These are phyloP conservation scores for Paramecium biaurelia DNA, from an alignment of 73 alveolate genomes.

Conservation along the genomic window DNA sequence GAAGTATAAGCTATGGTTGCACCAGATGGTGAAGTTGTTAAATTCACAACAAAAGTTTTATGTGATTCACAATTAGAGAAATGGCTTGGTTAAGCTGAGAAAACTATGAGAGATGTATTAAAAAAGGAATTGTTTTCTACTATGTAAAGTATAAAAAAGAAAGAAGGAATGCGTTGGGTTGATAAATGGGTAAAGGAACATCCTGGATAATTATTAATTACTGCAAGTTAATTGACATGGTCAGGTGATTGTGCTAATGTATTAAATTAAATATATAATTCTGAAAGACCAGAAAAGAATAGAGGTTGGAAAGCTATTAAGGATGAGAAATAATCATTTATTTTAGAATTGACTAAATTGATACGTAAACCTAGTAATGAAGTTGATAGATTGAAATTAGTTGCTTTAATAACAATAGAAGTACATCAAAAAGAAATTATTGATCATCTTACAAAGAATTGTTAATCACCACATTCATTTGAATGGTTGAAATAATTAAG, in stretches of 20 bases:
- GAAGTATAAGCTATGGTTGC: slow-evolving; percentile 94
- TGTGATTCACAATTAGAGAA: slow-evolving; percentile 95
- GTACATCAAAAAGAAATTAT: slow-evolving; percentile 95
- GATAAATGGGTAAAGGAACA: slow-evolving; percentile 83
- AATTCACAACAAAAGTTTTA: slow-evolving; percentile 78
- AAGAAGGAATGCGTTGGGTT: slow-evolving; percentile 65
- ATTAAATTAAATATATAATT: slow-evolving; percentile 20
- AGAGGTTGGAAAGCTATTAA: slow-evolving; percentile 54
- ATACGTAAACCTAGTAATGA: slow-evolving; percentile 60
- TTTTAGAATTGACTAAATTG: slow-evolving; percentile 64
- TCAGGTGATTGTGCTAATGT: slow-evolving; percentile 64
- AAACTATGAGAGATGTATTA: slow-evolving; percentile 89
- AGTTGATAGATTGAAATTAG: slow-evolving; percentile 80
- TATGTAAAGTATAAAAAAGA: slow-evolving; percentile 50
- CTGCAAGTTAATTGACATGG: slow-evolving; percentile 86
- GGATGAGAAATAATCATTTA: slow-evolving; percentile 52
- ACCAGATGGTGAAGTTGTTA: slow-evolving; percentile 92
- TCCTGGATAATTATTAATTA: slow-evolving; percentile 86
- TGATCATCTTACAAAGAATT: slow-evolving; percentile 68
- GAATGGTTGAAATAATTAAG: slow-evolving; percentile 95
- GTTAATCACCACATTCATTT: slow-evolving; percentile 82
- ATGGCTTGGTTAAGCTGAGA: slow-evolving; percentile 92
- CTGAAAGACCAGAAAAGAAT: slow-evolving; percentile 64
- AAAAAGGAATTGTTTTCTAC: slow-evolving; percentile 71
- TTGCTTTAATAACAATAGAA: slow-evolving; percentile 95